These are phyloP conservation scores for Rhizoclosmatium sp. DNA, from an alignment of 192 early-diverging fungal species.

Conservation along the genomic window DNA sequence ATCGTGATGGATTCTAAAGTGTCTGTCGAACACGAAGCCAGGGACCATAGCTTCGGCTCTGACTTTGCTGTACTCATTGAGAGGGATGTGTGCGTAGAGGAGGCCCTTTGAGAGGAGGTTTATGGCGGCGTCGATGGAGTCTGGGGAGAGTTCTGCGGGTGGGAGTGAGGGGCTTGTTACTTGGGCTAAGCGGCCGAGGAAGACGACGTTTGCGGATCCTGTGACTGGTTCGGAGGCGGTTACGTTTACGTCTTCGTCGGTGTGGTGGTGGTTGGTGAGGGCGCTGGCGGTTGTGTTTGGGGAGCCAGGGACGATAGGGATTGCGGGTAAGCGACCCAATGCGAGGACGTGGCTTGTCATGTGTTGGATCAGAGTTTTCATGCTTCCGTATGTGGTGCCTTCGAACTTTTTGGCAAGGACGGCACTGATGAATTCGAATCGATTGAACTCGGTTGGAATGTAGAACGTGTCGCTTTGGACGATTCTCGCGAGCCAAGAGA, in stretches of 20 bases:
- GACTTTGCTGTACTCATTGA: conserved; percentile 19
- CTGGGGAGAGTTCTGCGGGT: background rate
- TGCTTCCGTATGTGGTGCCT: background rate
- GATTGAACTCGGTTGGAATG: conserved; percentile 41
- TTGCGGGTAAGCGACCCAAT: conserved; percentile 4
- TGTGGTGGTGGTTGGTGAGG: background rate
- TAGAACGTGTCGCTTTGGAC: conserved; percentile 51
- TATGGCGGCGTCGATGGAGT: conserved; percentile 19
- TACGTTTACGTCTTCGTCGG: background rate
- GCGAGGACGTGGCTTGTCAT: conserved; percentile 34
- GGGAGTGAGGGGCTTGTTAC: conserved; percentile 3
- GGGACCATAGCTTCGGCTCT: conserved; percentile 21
- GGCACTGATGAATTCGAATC: conserved; percentile 43
- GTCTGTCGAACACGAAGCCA: conserved; percentile 30
- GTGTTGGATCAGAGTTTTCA: conserved; percentile 16
- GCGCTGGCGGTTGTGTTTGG: background rate
- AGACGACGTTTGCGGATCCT: conserved; percentile 8
- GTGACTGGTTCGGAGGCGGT: background rate
- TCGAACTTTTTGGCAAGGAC: conserved; percentile 33
- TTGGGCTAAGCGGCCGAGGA: conserved; percentile 6
- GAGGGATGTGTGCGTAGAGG: conserved; percentile 39
- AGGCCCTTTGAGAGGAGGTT: conserved; percentile 36
- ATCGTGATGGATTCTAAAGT: conserved; percentile 36
- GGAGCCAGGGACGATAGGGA: background rate
- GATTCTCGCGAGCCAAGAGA: conserved; percentile 47